Base-by-base conservation (phyloP, 208 protist species). In the Jaenimonas drosophilae region DNA sequence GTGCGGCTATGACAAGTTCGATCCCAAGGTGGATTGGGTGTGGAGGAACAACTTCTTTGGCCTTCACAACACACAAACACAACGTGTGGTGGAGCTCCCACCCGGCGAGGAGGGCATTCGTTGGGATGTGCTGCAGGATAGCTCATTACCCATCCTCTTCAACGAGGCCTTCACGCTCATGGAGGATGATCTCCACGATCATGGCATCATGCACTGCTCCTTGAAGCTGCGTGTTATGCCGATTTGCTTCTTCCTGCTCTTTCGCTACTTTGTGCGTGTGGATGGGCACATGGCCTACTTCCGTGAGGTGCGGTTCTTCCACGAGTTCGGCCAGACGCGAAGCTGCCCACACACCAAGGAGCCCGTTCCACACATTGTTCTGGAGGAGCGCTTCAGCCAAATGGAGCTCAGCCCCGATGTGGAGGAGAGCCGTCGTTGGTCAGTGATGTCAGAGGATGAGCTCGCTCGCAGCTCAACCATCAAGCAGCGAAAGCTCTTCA, bases 101-200 rank as follows among this genome's bases (percentile, higher is more conserved):
- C 54, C 54, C 3, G 57, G 49, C 4, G 54, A 54, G 33, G 54
- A 60, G 6, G 78, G 70, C 6, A 72, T 92, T 30, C 81, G 88
- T 64, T 92, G 78, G 75, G 66, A 75, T 2, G 52, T 93, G 9
- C 62, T 93, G 34, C 60, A 69, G 40, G 66, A 89, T 37, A 44
- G 55, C 25, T 66, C 48, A 2, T 48, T 85, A 3, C 72, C 71
- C 0, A 89, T 93, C 52, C 42, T 76, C 16, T 73, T 87, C 37
- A 88, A 76, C 52, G 67, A 72, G 23, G 63, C 60, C 20, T 78
- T 93, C 44, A 69, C 83, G 25, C 52, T 87, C 11, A 69, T 88
- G 49, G 79, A 93, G 54, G 84, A 92, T 54, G 83, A 92, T 49
- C 33, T 92, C 9, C 83, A 88, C 51, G 83, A 92, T 39, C 51